These are phyloP conservation scores for Sclerotinia trifoliorum DNA, from an alignment of 2,329 filamentous ascomycete species.

Conservation along the genomic window DNA sequence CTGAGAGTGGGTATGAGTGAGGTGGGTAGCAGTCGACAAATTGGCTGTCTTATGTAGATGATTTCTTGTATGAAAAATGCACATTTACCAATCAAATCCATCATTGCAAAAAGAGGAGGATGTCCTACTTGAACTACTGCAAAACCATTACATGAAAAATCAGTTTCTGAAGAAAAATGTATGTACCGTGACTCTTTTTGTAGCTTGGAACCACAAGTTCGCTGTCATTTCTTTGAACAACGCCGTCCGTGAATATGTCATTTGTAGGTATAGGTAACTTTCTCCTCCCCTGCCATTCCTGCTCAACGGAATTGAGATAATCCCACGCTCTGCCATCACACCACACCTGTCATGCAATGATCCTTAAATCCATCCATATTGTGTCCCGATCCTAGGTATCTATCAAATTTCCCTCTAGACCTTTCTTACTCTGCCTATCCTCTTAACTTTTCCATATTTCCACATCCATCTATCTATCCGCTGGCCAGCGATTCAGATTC, in stretches of 20 bases:
- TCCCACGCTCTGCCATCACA: background rate
- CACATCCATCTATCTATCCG: constrained; percentile 15
- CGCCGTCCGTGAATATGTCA: constrained; percentile 34
- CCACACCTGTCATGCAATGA: background rate
- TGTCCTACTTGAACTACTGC: too few species aligned
- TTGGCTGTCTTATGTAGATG: constrained; percentile 67
- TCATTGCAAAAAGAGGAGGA: background rate
- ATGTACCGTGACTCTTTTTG: constrained; percentile 4
- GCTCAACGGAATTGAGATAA: background rate
- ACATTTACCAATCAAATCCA: background rate
- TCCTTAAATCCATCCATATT: background rate
- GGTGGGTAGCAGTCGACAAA: constrained; percentile 66
- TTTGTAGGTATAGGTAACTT: constrained; percentile 22
- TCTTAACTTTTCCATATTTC: constrained; percentile 1
- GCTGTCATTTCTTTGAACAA: constrained; percentile 33
- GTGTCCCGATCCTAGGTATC: background rate
- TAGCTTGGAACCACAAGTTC: constrained; percentile 23
- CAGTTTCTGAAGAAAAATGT: background rate
- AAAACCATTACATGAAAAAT: background rate
- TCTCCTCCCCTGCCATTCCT: constrained; percentile 1
- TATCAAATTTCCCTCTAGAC: background rate
- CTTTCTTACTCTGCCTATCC: background rate
- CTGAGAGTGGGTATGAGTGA: constrained; percentile 66
- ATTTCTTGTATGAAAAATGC: background rate
- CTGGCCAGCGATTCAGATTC: background rate